These are phyloP conservation scores for Sisymbrium irio DNA, from an alignment of 345 rosid genomes.

Conservation along the genomic window DNA sequence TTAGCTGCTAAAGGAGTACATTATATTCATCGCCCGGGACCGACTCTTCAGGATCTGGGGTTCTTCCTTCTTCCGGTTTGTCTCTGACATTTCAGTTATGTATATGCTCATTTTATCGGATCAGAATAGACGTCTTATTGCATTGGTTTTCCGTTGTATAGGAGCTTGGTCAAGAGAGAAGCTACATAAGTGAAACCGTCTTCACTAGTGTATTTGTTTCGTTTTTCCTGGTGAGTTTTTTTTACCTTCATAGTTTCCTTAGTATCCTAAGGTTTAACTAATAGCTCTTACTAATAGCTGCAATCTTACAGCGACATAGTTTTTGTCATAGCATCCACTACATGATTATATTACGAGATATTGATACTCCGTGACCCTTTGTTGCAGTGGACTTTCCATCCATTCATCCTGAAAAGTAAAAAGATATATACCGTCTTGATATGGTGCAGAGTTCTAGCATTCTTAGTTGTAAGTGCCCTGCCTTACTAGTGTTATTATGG, in stretches of 20 bases:
- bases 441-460: constrained; percentile 98
- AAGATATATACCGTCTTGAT: constrained; percentile 90
- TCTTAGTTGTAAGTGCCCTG: constrained; percentile 81
- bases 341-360: background rate
- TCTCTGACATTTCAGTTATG: constrained; percentile 2
- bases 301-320: background rate
- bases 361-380: background rate
- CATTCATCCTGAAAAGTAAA: constrained; percentile 90
- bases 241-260: constrained; percentile 4
- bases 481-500: background rate
- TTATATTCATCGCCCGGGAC: constrained; percentile 88
- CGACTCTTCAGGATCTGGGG: constrained; percentile 81
- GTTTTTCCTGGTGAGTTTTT: constrained; percentile 66
- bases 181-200: constrained; percentile 83
- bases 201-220: constrained; percentile 68
- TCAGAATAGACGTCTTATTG: constrained; percentile 4
- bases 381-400: constrained; percentile 99
- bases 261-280: background rate
- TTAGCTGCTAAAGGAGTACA: constrained; percentile 95
- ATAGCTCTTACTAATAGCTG: background rate
- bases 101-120: background rate
- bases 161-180: constrained; percentile 97
- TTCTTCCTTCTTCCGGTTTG: constrained; percentile 88
- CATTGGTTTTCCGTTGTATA: constrained; percentile 30
- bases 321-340: background rate